Evolutionary conservation across 129 eudicot species (phyloP).

Genomic region (Pseudognaphalium luteoalbum): DNA sequence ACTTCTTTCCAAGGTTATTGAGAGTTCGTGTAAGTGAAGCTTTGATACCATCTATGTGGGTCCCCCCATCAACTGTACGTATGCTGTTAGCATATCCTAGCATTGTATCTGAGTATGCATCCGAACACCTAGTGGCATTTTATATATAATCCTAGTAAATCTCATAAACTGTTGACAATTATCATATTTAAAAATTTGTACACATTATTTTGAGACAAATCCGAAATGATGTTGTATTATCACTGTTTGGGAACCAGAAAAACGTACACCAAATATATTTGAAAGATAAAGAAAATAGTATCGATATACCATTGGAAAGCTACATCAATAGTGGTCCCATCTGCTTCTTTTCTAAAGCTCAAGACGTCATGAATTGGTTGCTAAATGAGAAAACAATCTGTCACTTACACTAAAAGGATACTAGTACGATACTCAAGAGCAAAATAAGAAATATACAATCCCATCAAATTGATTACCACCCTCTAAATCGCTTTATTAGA

Average conservation of each 20-base stretch:
- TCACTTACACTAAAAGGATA: conserved; percentile 22
- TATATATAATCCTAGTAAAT: conserved; percentile 16
- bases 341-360: conserved; percentile 72
- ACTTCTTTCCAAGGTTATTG: conserved; percentile 80
- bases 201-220: background rate
- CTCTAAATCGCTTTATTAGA: background rate
- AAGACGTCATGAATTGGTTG: conserved; percentile 89
- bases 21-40: conserved; percentile 88
- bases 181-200: background rate
- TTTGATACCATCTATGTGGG: conserved; percentile 94
- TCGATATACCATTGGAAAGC: conserved; percentile 84
- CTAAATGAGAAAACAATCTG: conserved; percentile 48
- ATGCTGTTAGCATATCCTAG: conserved; percentile 99
- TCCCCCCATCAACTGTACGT: conserved; percentile 95
- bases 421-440: background rate
- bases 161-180: background rate
- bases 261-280: conserved; percentile 7
- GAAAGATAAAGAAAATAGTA: background rate
- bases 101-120: conserved; percentile 95
- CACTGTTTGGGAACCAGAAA: conserved; percentile 2
- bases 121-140: conserved; percentile 66
- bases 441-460: conserved; percentile 1
- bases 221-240: background rate
- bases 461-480: background rate
- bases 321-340: conserved; percentile 67